Conservation (phyloP, 306 rosid species). For the cucumber (Cucumis sativus) region DNA sequence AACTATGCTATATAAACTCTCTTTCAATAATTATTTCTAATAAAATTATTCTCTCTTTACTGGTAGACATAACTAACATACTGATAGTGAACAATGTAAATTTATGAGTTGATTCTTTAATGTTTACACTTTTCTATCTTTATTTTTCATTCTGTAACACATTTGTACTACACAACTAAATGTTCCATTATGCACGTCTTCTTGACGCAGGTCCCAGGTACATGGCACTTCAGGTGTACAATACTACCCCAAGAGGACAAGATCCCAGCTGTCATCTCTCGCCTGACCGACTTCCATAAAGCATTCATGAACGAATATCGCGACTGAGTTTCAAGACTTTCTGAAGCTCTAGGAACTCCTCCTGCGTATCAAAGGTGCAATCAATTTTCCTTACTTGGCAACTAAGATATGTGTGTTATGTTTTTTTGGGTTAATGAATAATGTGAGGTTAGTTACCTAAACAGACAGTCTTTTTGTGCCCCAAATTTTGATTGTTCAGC, state of each 20-base stretch:
- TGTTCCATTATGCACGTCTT: background rate
- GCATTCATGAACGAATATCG: conserved; percentile 67
- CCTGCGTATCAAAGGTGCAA: background rate
- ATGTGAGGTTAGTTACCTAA: background rate
- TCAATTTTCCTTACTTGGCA: background rate
- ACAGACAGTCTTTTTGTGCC: background rate
- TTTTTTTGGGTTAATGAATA: background rate
- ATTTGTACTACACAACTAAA: background rate
- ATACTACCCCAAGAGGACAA: conserved; percentile 86
- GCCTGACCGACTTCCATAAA: conserved; percentile 71
- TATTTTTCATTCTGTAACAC: no score
- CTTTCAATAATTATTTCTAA: no score
- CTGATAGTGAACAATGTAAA: no score
- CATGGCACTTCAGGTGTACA: conserved; percentile 98
- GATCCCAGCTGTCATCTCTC: conserved; percentile 66
- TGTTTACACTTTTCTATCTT: no score
- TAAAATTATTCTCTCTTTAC: no score
- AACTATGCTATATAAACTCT: no score
- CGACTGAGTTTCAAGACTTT: conserved; percentile 15
- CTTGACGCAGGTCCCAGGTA: conserved; percentile 64
- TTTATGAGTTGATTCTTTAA: no score
- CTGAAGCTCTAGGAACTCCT: background rate
- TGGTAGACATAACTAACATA: no score
- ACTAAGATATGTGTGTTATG: background rate
- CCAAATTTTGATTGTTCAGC: background rate